Evolutionary conservation across 495 filamentous ascomycete species (phyloP), one percentile per base, ranked within the genome.

Genomic region (Neurospora sp.): DNA sequence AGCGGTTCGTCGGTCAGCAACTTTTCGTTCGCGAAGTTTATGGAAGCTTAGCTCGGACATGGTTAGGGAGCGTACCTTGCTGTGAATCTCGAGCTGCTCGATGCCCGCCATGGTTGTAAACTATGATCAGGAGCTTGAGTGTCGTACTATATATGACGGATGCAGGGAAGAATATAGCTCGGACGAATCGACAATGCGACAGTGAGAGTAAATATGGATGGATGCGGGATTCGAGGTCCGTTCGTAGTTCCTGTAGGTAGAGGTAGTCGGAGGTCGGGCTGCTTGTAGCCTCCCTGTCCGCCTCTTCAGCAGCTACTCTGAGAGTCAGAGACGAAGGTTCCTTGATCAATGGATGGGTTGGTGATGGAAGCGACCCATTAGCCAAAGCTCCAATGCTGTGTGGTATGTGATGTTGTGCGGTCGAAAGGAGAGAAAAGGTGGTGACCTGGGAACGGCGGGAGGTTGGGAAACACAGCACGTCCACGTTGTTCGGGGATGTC

Each of bases 81-180:
- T 97, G 81, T 97, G 96, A 74, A 99, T 92, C 81, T 98, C 96
- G 74, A 99, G 84, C 85, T 97, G 94, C 85, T 99, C 96, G 87
- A 98, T 96, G 77, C 92, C 93, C 59, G 93, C 93, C 93, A 97
- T 96, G 80, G 72, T 81, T 42, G 0, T 1, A 16, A 1, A 27
- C 20, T 14, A 1, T 12, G n/a, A 53, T 53, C 20, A 3, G 45
- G 45, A 14, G 53, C 14, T 48, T 48, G 20, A 7, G 17, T 48
- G 44, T 4, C 44, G 44, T 61, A 35, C 3, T 17, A 35, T 17
- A 65, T 61, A 35, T 61, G 53, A 22, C 20, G 0, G 3, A 27
- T 22, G 45, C 20, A 53, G 45, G 45, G 8, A 53, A 12, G 45
- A 20, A 4, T 53, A 22, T 53, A 53, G 45, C 45, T 12, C 20